These are phyloP conservation scores for Syzygium aromaticum DNA, from an alignment of 345 rosid genomes.

Conservation along the genomic window DNA sequence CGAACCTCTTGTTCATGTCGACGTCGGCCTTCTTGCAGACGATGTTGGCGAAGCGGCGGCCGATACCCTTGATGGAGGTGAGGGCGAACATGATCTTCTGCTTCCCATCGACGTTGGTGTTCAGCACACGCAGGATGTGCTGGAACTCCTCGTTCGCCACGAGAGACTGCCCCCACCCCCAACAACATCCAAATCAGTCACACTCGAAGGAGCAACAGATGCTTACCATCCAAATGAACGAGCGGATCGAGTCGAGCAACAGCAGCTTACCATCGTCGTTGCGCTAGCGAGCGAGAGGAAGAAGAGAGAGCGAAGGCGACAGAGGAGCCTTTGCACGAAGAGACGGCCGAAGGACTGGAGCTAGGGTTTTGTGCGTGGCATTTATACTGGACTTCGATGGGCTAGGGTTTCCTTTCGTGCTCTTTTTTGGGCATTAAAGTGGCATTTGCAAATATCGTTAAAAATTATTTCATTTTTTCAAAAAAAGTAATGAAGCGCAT, in stretches of 20 bases:
- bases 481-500: background rate
- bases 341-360: background rate
- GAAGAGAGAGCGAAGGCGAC: background rate
- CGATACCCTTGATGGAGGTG: constrained; percentile 17
- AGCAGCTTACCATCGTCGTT: background rate
- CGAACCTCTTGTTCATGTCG: constrained; percentile 10
- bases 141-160: constrained; percentile 12
- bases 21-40: constrained; percentile 22
- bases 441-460: too few relatives aligned
- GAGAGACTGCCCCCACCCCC: background rate
- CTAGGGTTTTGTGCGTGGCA: background rate
- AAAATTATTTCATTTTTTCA: too few relatives aligned
- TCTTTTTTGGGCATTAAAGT: background rate
- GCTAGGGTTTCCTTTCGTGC: background rate
- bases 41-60: constrained; percentile 15
- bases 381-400: background rate
- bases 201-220: background rate
- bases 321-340: background rate
- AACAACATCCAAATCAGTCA: background rate
- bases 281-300: background rate
- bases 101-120: constrained; percentile 19
- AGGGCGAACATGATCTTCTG: constrained; percentile 19
- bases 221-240: background rate
- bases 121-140: constrained; percentile 20
- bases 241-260: background rate